phyloP scores from a whole-genome alignment of 495 filamentous ascomycete species.

The Hyaloscypha bicolor region DNA sequence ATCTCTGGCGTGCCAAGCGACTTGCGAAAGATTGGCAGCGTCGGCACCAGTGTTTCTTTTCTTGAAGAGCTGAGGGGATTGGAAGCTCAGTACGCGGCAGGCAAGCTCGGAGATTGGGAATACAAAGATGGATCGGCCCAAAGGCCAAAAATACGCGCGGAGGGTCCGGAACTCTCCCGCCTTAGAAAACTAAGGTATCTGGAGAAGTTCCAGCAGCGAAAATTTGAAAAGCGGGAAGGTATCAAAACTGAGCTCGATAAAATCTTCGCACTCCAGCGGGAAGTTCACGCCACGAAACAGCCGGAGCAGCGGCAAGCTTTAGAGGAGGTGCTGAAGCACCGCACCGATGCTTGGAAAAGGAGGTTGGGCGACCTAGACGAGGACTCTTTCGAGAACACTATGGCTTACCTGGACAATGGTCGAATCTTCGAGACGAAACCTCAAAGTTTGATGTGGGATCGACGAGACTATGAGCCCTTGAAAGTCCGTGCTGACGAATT shows the following conservation, averaged over 20 bases:
- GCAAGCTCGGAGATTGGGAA: neutral
- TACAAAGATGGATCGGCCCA: too few relatives aligned
- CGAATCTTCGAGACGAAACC: constrained; percentile 6
- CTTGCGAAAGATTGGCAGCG: neutral
- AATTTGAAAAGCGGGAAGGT: neutral
- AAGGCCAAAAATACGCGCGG: neutral
- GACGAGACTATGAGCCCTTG: constrained; percentile 30
- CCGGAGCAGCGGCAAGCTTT: neutral
- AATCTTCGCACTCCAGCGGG: neutral
- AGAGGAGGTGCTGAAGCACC: constrained; percentile 1
- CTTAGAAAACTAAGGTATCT: neutral
- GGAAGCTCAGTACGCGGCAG: neutral
- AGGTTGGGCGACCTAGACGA: neutral
- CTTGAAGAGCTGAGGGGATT: neutral
- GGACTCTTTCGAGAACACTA: neutral
- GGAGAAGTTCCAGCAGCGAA: neutral
- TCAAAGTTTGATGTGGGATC: constrained; percentile 28
- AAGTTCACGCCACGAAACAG: neutral
- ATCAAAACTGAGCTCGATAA: neutral
- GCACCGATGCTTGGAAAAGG: neutral
- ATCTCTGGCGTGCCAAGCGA: neutral
- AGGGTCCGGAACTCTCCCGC: neutral
- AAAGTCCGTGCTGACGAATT: constrained; percentile 23
- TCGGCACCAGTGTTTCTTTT: neutral
- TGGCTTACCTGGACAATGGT: constrained; percentile 2